Evolutionary conservation across 2,329 filamentous ascomycete species (phyloP), one percentile per base, ranked within the genome.

Genomic region (Microascus cirrosus): DNA sequence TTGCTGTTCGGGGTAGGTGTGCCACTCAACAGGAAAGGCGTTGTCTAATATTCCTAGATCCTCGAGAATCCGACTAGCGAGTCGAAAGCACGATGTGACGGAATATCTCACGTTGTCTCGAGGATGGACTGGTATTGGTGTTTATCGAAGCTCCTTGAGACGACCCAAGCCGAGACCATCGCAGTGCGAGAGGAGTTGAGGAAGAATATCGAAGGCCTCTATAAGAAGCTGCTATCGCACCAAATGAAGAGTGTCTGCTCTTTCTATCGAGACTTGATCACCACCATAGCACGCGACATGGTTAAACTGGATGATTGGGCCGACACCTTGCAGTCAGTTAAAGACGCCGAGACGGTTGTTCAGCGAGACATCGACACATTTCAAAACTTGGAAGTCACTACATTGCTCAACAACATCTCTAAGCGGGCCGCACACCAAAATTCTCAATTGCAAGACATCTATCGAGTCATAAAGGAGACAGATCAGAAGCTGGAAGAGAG

Each of bases 191-290:
- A 2, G 35, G 45, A 67, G 48, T 55, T 68, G 20, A 1, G 54
- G 56, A 58, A 53, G 48, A 50, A 58, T 52, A 53, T 75, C 20
- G 56, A 68, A 32, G 48, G 66, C 32, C 68, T 76, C 25, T 76
- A 75, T 60, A 63, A 69, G 58, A 65, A 63, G 56, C 65, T 76
- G 32, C 67, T 76, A 18, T 39, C 62, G 2, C 75, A 73, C 61
- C 67, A 72, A 61, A 74, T 75, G 58, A 73, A 71, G 62, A 75
- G 71, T 57, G 63, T 73, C 51, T 70, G 64, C 56, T 67, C 63
- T 6, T 74, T 70, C 62, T 67, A 71, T 59, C 64, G 65, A 12
- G 64, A 68, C 25, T 65, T 61, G 48, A 53, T 60, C 4, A 13
- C 63, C 7, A 63, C 62, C 10, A 65, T 73, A 42, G 54, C 70